Base-by-base conservation (phyloP, 225 moss, liverwort and hornwort genomes). In the Bryum argenteum region DNA sequence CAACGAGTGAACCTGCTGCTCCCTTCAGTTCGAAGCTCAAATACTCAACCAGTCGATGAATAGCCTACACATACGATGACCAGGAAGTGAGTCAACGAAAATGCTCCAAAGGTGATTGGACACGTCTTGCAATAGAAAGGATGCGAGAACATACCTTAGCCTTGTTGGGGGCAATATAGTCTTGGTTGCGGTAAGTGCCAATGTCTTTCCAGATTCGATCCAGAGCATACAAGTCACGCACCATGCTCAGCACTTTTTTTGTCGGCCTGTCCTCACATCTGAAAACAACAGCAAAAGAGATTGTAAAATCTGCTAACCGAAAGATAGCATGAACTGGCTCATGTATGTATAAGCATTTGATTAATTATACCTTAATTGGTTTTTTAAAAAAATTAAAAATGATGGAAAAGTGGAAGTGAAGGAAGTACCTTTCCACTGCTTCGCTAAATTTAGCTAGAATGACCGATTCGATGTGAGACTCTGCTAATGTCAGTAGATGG, bases 171-270 rank as follows among this genome's bases (percentile, higher is more conserved):
- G 92, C 90, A 68, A 92, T 82, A 17, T 90, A 90, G 73, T 92
- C 92, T 78, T 92, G 90, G 66, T 92, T 92, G 58, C 92, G 85
- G 78, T 88, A 92, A 6, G 92, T 92, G 74, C 92, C 92, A 53
- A 92, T 85, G 79, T 92, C 92, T 70, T 92, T 86, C 92, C 92
- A 92, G 24, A 92, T 92, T 69, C 92, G 92, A 74, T 92, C 92
- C 71, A 92, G 71, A 16, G 90, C 92, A 54, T 90, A 92, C 44
- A 92, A 79, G 71, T 92, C 92, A 22, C 92, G 83, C 62, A 92
- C 79, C 79, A 90, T 84, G 73, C 50, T 79, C 69, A 92, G 54
- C 59, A 90, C 78, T 66, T 84, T 86, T 50, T 60, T 84, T 6
- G 92, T 82, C 60, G 88, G 82, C 71, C 71, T 88, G 70, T 92